Base-by-base conservation (phyloP, 1,139 yeast species). In the Lodderomyces beijingensis region DNA sequence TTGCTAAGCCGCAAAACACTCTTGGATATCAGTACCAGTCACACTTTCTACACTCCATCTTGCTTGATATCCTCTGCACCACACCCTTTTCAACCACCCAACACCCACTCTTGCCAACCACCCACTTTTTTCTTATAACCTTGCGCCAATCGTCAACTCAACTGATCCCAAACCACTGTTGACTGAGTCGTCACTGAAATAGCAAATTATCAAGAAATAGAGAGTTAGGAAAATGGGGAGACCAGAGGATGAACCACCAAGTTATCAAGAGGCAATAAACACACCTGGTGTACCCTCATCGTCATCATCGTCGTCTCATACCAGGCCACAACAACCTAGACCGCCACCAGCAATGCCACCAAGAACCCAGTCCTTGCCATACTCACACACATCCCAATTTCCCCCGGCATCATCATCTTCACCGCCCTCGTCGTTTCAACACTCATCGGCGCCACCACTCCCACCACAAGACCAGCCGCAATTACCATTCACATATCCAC, bases 401-500 rank as follows among this genome's bases (percentile, higher is more conserved):
- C 11, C 15, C 19, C 7, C 28, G 10, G 17, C 4, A 15, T 10
- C 25, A 6, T 15, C 11, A 10, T 10, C 31, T n/a, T 16, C 4
- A 7, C 22, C 23, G 21, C 11, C 5, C 10, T 18, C 19, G 11
- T 17, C 14, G n/a, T 14, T 19, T 27, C 21, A 23, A 18, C 15
- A 27, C 15, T n/a, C 30, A n/a, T n/a, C n/a, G 12, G 25, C 26
- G 7, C 17, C 25, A 11, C 25, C 26, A 24, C 27, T 27, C 16
- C 31, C n/a, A 9, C 9, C 12, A 16, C 31, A 5, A 10, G 14
- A n/a, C 9, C 25, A 7, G 25, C 25, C n/a, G 11, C 25, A 7
- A 3, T 60, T 82, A 3, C 94, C 94, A 1, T 84, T 86, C 70
- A 32, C 42, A 23, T 68, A 47, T 39, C 67, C 72, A 3, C 46